Evolutionary conservation across 208 protist species (phyloP), one percentile per base, ranked within the genome.

Genomic region (Angomonas ambiguus): DNA sequence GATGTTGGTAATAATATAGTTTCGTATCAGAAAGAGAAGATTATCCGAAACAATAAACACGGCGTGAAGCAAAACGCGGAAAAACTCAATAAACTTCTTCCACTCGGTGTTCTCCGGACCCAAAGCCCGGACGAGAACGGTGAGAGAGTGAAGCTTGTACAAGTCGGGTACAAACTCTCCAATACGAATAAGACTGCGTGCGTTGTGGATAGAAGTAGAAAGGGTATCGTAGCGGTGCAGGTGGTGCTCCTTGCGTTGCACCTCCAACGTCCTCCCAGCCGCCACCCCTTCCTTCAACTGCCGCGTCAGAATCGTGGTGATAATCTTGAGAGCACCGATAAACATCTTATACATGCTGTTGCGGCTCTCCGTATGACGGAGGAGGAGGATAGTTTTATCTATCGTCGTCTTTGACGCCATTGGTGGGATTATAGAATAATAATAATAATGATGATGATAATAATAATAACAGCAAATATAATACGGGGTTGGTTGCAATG

Each of bases 1-100:
- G 20, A 13, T 2, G 4, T 33, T 11, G 35, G 22, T 4, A 28
- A 28, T 11, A 31, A 63, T 20, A 25, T 25, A 35, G 22, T 63
- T 38, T 18, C 22, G 6, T 34, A 65, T 49, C 20, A 49, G 16
- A 51, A 65, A 65, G 60, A 65, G 32, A 42, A 49, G 30, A 28
- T 42, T 13, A 6, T 57, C 24, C 18, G 67, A 28, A 0, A 80
- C 25, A 24, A 82, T 65, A 67, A 76, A 92, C 20, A 85, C 24
- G 1, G 71, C 16, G 42, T 81, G 70, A 25, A 60, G 71, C 22
- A 85, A 10, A 1, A 69, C 24, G 8, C 80, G 82, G n/a, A 75
- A 33, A 22, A 85, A 72, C 64, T 87, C 83, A 33, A 87, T 60
- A 41, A 77, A 76, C 65, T 84, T 77, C 57, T 83, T 85, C 32